Evolutionary conservation across 805 yeast genomes (phyloP), one percentile per base, ranked within the genome.

Genomic region (Candida berthetii): DNA sequence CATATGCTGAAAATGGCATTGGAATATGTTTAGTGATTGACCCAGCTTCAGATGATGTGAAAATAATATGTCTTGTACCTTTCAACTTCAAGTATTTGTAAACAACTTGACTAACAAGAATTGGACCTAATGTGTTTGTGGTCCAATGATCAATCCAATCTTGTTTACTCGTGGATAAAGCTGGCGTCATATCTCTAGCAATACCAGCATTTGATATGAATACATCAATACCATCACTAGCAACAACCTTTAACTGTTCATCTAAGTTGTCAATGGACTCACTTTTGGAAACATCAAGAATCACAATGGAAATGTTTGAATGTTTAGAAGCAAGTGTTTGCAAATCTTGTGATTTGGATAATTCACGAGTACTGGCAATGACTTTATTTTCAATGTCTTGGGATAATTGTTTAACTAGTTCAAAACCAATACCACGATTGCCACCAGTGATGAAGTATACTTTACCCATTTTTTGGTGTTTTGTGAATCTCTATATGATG

Each of bases 191-290:
- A 9, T 13, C n/a, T 11, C 28, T 13, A 5, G 48, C 40, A 19
- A 29, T 28, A 22, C 58, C 62, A 13, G 62, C 55, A 44, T 54
- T 56, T 20, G 46, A 43, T 22, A 56, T 40, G 16, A 53, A 42
- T 15, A 49, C 49, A 36, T 57, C 62, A 36, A 57, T 42, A 18
- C 48, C 50, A 10, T 48, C 48, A 6, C 43, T 47, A 10, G 52
- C 44, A 18, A 37, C 29, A 7, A 10, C 14, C 1, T n/a, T 2
- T 18, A 37, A 28, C 19, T 37, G 39, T 7, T 24, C 24, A 28
- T 37, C 39, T 18, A 37, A 15, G 16, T 41, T 45, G 3, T 37
- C 40, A 29, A 49, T 46, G 8, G 48, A 35, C n/a, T 43, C 45
- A 20, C 42, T 39, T 16, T 37, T 28, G 18, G 42, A 31, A 16